These are phyloP conservation scores for Pichia inconspicua DNA, from an alignment of 1,139 yeast genomes.

Conservation along the genomic window DNA sequence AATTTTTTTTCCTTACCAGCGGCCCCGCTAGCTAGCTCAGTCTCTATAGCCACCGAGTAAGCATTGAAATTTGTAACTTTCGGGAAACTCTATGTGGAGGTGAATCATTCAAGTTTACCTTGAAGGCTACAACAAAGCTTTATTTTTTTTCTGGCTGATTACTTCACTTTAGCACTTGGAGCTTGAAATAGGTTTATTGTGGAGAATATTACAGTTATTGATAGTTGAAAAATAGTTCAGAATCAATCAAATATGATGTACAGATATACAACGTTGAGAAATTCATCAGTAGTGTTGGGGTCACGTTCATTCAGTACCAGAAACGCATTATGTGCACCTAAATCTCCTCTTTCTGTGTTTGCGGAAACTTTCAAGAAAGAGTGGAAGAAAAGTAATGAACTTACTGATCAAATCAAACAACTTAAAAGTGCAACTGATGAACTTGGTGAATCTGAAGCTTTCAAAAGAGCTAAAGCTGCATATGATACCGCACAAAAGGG, in stretches of 20 bases:
- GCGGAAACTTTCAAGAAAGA: constrained; percentile 86
- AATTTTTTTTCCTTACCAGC: not conserved
- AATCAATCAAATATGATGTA: constrained; percentile 1
- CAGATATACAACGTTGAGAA: constrained; percentile 6
- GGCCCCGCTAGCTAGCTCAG: not conserved
- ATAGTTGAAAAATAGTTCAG: not conserved
- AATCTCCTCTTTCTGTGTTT: constrained; percentile 87
- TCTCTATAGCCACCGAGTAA: not conserved
- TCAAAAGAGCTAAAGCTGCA: constrained; percentile 88
- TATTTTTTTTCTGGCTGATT: not conserved
- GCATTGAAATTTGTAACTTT: not conserved
- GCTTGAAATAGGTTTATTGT: not conserved
- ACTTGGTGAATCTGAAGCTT: constrained; percentile 90
- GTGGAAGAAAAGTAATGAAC: constrained; percentile 83
- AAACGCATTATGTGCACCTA: constrained; percentile 21
- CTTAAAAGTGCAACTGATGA: constrained; percentile 95
- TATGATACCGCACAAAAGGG: constrained; percentile 78
- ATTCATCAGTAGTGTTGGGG: constrained; percentile 3
- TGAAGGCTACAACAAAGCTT: not conserved
- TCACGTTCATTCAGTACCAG: constrained; percentile 7
- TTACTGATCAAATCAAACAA: constrained; percentile 89
- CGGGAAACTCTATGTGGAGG: not conserved
- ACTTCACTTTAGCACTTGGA: not conserved
- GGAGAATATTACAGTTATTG: not conserved
- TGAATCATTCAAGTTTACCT: not conserved